Base-by-base conservation (phyloP, 2,329 filamentous ascomycete species). In the Mycogone perniciosa region DNA sequence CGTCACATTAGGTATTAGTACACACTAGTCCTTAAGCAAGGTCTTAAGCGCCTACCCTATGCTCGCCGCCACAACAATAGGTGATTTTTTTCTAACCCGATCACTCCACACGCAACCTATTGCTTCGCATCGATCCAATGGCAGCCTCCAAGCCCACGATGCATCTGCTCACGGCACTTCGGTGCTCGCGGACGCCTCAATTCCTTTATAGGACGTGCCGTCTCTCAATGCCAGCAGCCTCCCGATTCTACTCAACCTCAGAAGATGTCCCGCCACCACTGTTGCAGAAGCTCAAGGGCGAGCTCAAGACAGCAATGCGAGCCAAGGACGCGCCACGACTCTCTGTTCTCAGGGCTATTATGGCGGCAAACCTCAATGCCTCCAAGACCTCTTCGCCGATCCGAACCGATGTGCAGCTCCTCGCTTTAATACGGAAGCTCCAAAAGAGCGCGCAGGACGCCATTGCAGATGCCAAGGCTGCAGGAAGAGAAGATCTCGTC, bases 341-440 rank as follows among this genome's bases (percentile, higher is more conserved):
- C 29, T 71, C 78, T 37, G 86, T 88, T 35, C 76, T 92, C 44
- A 85, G 88, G 58, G 67, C 76, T 38, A 71, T 91, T 55, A 76
- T 91, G 56, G 76, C 85, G 31, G 79, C 85, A 55, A 82, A 86
- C 54, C 82, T 84, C 59, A 91, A 90, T 67, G 83, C 85, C 33
- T 85, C 82, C 64, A 91, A 91, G 70, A 89, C 86, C 10, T 63
- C 76, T 37, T 74, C 71, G 37, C 87, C 88, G n/a, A 80, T 91
- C 62, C 74, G 72, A 49, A 87, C 81, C 26, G 86, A 92, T 66
- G 76, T 79, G 56, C 80, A 86, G 61, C 75, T 92, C 50, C 79
- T 89, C 30, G 71, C 75, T 6, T 72, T 91, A 44, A 76, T 93
- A 50, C 77, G 80, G 56, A 85, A 84, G 68, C 78, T 82, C 46